Base-by-base conservation (phyloP, 2,329 filamentous ascomycete species). In the Penicillium sp. region DNA sequence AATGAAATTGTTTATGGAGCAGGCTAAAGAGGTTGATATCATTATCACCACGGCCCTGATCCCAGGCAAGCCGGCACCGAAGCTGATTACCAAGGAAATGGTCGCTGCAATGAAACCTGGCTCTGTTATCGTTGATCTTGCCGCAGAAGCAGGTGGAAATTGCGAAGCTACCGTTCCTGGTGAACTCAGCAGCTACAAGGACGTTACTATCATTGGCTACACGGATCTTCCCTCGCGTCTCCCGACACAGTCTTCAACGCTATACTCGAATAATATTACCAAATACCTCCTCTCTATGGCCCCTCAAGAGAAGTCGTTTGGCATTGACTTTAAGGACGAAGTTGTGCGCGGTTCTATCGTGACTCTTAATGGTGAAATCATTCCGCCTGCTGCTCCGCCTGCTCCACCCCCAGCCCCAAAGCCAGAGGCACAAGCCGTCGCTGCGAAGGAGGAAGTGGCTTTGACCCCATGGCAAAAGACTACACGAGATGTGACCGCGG, bases 201-300 rank as follows among this genome's bases (percentile, higher is more conserved):
- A 87, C 64, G 89, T 95, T 47, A 93, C 90, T 47, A 81, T 95
- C 49, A 93, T 96, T 67, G 91, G 89, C 32, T 96, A 95, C 71
- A 95, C 91, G 40, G 91, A 96, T 72, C 80, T 96, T 27, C 91
- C 91, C 0, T 95, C 91, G 30, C 84, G 91, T 42, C 80, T 96
- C 2, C 90, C 91, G 0, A 95, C 91, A 0, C 91, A 96, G 71
- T 90, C 91, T 0, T 95, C 91, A 0, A 95, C 90, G 0, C 77
- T 96, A 18, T 96, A 96, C 73, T 94, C 90, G 2, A 96, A 96
- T 80, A 96, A 96, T 68, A 92, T 96, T 65, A 91, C 87, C 61
- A 96, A 96, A 69, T 88, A 92, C 53, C 77, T 96, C 27, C 79
- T 96, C 9, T 94, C 91, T 0, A 90, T 96, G 80, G 74, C 85